These are phyloP conservation scores for Cucurbita moschata DNA, from an alignment of 306 rosid genomes.

Conservation along the genomic window DNA sequence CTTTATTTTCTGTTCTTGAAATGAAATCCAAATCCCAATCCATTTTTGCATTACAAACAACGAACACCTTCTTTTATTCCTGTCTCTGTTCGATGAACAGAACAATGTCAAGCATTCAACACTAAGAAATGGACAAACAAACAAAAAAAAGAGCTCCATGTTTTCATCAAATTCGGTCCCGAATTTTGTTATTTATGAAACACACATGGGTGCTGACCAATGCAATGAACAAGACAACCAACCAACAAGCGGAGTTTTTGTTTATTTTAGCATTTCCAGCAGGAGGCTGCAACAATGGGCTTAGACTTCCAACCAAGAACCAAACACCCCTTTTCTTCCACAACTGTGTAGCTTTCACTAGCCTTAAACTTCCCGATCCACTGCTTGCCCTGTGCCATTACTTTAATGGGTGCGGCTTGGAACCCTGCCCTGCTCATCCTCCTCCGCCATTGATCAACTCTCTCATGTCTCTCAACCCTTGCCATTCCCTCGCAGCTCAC, in stretches of 20 bases:
- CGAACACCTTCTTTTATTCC: neutral
- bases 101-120: neutral
- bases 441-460: conserved; percentile 73
- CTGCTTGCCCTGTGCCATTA: conserved; percentile 50
- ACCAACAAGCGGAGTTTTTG: neutral
- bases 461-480: conserved; percentile 91
- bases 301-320: conserved; percentile 87
- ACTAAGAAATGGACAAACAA: neutral
- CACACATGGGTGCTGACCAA: neutral
- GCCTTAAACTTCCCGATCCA: conserved; percentile 47
- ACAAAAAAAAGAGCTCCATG: neutral
- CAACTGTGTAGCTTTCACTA: conserved; percentile 50
- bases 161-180: neutral
- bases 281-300: conserved; percentile 80
- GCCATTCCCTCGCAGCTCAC: conserved; percentile 82
- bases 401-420: conserved; percentile 51
- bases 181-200: conserved; percentile 6
- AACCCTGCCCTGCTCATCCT: conserved; percentile 88
- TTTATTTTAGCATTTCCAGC: conserved; percentile 63
- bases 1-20: neutral
- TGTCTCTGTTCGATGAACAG: neutral
- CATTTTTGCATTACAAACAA: conserved; percentile 2
- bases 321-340: conserved; percentile 79
- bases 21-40: neutral
- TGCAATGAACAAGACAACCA: neutral